These are phyloP conservation scores for Euryodendron excelsum DNA, from an alignment of 148 eudicot species.

Conservation along the genomic window DNA sequence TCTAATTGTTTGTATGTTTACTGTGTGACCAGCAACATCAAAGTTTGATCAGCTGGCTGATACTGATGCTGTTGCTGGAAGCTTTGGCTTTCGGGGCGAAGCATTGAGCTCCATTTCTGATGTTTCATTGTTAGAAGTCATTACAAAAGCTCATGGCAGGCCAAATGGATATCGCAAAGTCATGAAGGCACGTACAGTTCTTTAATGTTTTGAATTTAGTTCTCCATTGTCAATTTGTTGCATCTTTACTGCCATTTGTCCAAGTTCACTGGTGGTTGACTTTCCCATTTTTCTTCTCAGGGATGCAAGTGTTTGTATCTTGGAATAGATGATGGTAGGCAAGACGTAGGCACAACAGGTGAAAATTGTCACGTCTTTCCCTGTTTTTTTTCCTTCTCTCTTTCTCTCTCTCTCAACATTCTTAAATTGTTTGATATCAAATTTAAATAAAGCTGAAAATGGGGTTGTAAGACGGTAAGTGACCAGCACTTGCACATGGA, in stretches of 20 bases:
- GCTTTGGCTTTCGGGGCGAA: constrained; percentile 89
- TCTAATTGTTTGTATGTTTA: constrained; percentile 2
- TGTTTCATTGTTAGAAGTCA: constrained; percentile 72
- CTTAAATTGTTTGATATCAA: neutral
- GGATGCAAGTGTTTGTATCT: constrained; percentile 76
- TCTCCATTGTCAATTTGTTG: constrained; percentile 3
- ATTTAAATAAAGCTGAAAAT: neutral
- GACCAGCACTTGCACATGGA: neutral
- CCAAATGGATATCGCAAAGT: constrained; percentile 92
- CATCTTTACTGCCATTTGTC: neutral
- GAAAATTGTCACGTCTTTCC: neutral
- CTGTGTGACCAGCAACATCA: constrained; percentile 60
- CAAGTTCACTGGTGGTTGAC: neutral
- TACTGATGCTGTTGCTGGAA: constrained; percentile 30
- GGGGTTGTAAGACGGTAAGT: neutral
- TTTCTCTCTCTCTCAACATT: neutral
- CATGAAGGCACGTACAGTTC: constrained; percentile 56
- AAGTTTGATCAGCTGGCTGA: constrained; percentile 40
- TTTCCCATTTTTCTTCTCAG: constrained; percentile 39
- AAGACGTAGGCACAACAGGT: constrained; percentile 91
- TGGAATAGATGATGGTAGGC: constrained; percentile 71
- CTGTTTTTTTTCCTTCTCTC: neutral
- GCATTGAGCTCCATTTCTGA: constrained; percentile 86
- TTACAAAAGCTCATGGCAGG: constrained; percentile 79
- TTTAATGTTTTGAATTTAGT: constrained; percentile 13